Evolutionary conservation across 805 yeast species (phyloP).

Genomic region (Barnettozyma pratensis): DNA sequence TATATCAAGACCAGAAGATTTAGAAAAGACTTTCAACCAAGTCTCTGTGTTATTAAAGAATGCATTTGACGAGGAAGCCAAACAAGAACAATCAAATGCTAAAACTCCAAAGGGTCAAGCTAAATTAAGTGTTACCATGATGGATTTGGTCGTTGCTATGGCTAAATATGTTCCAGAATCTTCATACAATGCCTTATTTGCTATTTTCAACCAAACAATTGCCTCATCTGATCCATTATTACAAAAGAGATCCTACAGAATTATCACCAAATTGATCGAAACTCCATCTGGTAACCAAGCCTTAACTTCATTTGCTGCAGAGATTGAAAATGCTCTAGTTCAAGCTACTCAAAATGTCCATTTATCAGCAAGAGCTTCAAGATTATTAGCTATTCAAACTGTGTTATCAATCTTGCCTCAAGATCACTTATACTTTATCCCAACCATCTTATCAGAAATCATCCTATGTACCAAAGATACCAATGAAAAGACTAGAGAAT

Average conservation of each 20-base stretch:
- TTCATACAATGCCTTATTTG: constrained; percentile 66
- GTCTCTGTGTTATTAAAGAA: constrained; percentile 75
- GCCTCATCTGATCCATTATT: constrained; percentile 54
- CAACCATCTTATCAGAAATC: constrained; percentile 78
- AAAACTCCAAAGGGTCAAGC: constrained; percentile 33
- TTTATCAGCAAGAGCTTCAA: constrained; percentile 74
- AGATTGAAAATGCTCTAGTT: constrained; percentile 56
- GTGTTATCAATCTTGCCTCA: constrained; percentile 60
- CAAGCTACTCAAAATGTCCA: constrained; percentile 54
- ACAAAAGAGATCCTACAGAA: constrained; percentile 88
- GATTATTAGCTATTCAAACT: constrained; percentile 62
- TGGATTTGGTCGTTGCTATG: constrained; percentile 88
- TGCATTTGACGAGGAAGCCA: constrained; percentile 58
- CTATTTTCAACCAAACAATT: constrained; percentile 72
- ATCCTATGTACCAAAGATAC: constrained; percentile 87
- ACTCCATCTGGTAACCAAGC: constrained; percentile 58
- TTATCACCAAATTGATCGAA: constrained; percentile 66
- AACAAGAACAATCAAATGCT: constrained; percentile 10
- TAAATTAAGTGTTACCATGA: constrained; percentile 71
- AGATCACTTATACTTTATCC: constrained; percentile 68
- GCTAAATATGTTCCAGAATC: constrained; percentile 72
- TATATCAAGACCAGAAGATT: constrained; percentile 60
- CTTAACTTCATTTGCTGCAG: constrained; percentile 43
- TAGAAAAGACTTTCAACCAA: constrained; percentile 74
- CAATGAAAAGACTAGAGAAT: constrained; percentile 85